These are phyloP conservation scores for Thalassiosira profunda DNA, from an alignment of 108 stramenopile species.

Conservation along the genomic window DNA sequence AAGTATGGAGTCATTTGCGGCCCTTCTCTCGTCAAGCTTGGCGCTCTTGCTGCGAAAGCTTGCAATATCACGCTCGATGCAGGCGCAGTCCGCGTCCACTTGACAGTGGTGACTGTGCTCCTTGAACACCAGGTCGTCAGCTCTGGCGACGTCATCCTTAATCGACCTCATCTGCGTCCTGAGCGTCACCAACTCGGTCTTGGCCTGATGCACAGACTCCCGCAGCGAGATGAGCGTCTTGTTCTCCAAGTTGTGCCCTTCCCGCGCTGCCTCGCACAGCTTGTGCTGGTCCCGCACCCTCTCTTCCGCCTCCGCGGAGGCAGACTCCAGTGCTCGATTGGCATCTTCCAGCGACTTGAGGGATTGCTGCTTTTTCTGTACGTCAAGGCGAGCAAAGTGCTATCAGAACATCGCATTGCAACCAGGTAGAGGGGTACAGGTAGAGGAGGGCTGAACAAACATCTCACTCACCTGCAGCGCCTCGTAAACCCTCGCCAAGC, in stretches of 20 bases:
- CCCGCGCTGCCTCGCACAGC: neutral
- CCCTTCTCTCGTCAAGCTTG: neutral
- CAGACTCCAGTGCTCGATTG: constrained; percentile 14
- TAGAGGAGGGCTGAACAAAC: too few relatives aligned
- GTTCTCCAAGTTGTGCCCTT: constrained; percentile 3
- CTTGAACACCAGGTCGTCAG: neutral
- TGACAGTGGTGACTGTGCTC: neutral
- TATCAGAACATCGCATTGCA: neutral
- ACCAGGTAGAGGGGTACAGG: neutral
- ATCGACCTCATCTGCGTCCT: neutral
- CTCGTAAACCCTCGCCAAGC: neutral
- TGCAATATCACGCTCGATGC: constrained; percentile 8
- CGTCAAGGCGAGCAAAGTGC: neutral
- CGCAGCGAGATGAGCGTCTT: neutral
- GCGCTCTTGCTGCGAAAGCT: neutral
- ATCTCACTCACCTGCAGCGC: neutral
- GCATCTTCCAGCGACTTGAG: neutral
- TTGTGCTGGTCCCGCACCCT: neutral
- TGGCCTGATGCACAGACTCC: neutral
- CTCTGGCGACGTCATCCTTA: neutral
- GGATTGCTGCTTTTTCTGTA: neutral
- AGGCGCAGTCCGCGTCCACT: constrained; percentile 6
- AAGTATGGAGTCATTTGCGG: neutral
- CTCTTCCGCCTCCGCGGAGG: neutral
- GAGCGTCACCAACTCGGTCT: neutral